phyloP scores from a whole-genome alignment of 352 stramenopile species.

The Phytophthora capsici region DNA sequence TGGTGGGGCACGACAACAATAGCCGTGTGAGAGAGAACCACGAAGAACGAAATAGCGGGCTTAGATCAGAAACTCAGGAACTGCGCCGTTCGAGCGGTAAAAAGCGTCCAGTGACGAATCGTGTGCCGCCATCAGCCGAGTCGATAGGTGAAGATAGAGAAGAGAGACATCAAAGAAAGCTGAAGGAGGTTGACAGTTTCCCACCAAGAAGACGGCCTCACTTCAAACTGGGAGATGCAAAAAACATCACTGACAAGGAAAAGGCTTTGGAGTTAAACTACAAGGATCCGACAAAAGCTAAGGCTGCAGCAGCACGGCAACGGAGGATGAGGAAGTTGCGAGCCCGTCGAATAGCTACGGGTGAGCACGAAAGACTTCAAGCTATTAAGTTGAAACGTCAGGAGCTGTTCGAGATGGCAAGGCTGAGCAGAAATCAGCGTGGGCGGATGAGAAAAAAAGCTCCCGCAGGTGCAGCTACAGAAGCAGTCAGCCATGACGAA shows the following conservation, averaged over 20 bases:
- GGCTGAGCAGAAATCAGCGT: constrained; percentile 17
- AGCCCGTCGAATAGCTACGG: constrained; percentile 22
- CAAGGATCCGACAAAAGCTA: constrained; percentile 1
- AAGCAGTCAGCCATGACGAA: background rate
- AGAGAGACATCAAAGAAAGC: background rate
- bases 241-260: background rate
- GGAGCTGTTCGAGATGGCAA: background rate
- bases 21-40: background rate
- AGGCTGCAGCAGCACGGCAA: constrained; percentile 8
- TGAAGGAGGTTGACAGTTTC: background rate
- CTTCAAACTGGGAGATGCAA: background rate
- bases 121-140: background rate
- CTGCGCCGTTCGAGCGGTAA: background rate
- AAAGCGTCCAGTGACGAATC: background rate
- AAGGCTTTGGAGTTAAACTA: background rate
- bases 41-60: background rate
- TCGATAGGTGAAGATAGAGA: background rate
- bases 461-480: background rate
- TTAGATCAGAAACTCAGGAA: background rate
- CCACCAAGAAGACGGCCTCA: constrained; percentile 11
- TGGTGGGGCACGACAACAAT: background rate
- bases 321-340: constrained; percentile 27
- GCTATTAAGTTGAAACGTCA: constrained; percentile 23
- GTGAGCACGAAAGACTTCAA: constrained; percentile 12
- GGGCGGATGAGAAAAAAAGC: constrained; percentile 14